Percentiles rank a stretch among this genome's conserved stretches.
phyloP scores from a whole-genome alignment of 2,329 filamentous ascomycete genomes.

The Akanthomyces dipterigenus region DNA sequence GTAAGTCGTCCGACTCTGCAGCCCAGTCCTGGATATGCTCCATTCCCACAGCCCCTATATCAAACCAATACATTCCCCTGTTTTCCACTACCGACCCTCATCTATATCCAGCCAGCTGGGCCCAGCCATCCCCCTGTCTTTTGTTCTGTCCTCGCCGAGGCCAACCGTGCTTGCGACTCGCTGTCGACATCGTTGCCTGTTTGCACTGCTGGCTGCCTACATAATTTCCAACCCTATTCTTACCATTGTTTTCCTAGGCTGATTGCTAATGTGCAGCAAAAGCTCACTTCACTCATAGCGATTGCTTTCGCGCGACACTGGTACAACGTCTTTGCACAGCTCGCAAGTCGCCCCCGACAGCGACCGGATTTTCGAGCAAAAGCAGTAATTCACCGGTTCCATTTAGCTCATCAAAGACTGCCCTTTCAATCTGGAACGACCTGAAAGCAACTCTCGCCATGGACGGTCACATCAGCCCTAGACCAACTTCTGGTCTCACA shows the following conservation, averaged over 20 bases:
- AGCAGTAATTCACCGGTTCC: neutral
- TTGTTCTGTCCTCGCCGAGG: neutral
- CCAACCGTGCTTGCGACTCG: neutral
- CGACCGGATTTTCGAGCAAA: neutral
- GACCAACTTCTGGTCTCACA: conserved; percentile 27
- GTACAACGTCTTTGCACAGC: conserved; percentile 2
- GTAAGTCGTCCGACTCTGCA: neutral
- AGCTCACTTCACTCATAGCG: neutral
- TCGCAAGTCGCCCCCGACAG: neutral
- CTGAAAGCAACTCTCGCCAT: neutral
- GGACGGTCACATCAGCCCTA: conserved; percentile 17
- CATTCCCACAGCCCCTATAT: neutral
- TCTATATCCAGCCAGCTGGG: conserved; percentile 6
- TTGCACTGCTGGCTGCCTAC: neutral
- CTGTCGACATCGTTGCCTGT: neutral
- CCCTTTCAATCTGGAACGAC: neutral
- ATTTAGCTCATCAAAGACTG: neutral
- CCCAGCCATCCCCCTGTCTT: conserved; percentile 7
- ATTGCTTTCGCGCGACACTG: conserved; percentile 8
- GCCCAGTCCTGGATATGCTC: neutral
- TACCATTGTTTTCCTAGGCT: neutral
- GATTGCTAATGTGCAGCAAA: conserved; percentile 6
- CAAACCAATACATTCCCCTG: conserved; percentile 6
- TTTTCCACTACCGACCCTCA: conserved; percentile 3
- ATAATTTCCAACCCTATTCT: neutral